Evolutionary conservation across 495 filamentous ascomycete species (phyloP), one percentile per base, ranked within the genome.

Genomic region (Lasiosphaeria miniovina): DNA sequence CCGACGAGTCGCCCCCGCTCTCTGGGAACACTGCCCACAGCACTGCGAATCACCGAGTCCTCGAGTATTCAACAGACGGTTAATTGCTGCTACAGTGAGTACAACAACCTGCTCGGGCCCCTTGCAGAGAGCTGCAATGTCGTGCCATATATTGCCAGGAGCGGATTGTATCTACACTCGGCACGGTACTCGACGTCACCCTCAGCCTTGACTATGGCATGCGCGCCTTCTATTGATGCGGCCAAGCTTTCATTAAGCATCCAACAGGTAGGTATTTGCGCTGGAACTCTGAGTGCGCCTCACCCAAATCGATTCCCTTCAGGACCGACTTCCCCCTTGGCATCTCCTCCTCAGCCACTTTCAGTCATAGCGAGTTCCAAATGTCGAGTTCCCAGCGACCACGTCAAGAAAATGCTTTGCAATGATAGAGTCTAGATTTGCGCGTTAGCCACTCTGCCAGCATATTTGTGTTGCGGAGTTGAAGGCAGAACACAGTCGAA

Each of bases 391-490:
- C 12, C 86, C 85, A 34, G 73, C 69, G 7, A 90, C 69, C 0
- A 86, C 80, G 43, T 84, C 80, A 31, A 84, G 71, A 71, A 90
- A 89, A 62, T 84, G 79, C 55, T 74, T 67, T 14, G 80, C 87
- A 59, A 91, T 77, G 43, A 78, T 65, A 54, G 75, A 58, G 50
- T 67, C 70, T 73, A 40, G 6, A 10, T 45, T 50, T 17, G 3
- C 54, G 53, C 12, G 51, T 65, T 36, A 58, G 57, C 54, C n/a
- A 48, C 6, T 41, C 17, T 33, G 6, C 32, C n/a, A 33, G 5
- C 82, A 63, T 0, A 78, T 72, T 31, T 76, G 73, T 15, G 24
- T 78, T 67, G 66, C 84, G 81, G 58, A 79, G 76, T 52, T 69
- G 4, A 68, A 17, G 79, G 84, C 53, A 86, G 0, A 7, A 24